Evolutionary conservation across 2,329 filamentous ascomycete genomes (phyloP), one percentile per base, ranked within the genome.

Genomic region (Diaporthe capsici): DNA sequence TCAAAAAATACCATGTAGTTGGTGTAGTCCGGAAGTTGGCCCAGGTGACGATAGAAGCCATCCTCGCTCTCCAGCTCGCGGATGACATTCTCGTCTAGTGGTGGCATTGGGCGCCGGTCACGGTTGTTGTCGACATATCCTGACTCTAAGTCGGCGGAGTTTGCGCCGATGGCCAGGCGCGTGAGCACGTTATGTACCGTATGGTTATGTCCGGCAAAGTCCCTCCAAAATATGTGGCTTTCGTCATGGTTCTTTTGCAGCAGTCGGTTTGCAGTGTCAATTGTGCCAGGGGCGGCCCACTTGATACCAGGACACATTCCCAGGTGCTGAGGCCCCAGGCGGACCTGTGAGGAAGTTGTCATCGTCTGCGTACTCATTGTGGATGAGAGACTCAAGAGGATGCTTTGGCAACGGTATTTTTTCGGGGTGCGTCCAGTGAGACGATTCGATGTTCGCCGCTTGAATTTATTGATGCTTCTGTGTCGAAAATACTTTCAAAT

Each of bases 1-100:
- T 94, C 90, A 84, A 95, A 98, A 85, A 94, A 98, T 7, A 86
- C 84, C 4, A 98, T 87, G 81, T 94, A 97, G 80, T 95, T 91
- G 15, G 90, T 84, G 81, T 97, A 98, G 82, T 89, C 84, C 61
- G 84, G 77, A 22, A 84, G 90, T 9, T 92, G 88, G 15, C 39
- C 31, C 20, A 74, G 61, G 20, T 68, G 31, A 2, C 44, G 39
- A 8, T 47, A 44, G 28, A 74, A 74, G 15, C 53, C 61, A 2
- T 68, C 72, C 6, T 67, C 34, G 3, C 22, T 47, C 20, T 10
- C 42, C 60, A 74, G 20, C 28, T 74, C 61, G 8, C 25, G 20
- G 37, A 74, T 55, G n/a, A 74, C 39, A 0, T 17, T 7, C 47
- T 57, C 49, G 20, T 74, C 72, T 7, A 47, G 10, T 7, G 72